These are phyloP conservation scores for Exophiala sideris DNA, from an alignment of 2,329 filamentous ascomycete genomes.

Conservation along the genomic window DNA sequence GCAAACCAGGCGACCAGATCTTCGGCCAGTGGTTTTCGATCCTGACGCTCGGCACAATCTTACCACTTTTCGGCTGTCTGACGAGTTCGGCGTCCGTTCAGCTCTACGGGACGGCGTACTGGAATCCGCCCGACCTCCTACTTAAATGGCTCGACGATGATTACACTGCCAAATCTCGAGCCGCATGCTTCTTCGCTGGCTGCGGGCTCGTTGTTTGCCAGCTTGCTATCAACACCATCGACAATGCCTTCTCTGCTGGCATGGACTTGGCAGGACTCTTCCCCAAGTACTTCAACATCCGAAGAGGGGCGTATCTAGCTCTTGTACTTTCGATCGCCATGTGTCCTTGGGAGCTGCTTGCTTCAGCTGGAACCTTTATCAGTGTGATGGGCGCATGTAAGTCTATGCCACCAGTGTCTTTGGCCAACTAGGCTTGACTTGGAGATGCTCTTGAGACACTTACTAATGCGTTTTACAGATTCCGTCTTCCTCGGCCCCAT, in stretches of 20 bases:
- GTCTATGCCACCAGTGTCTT: background rate
- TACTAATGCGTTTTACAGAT: slow-evolving; percentile 28
- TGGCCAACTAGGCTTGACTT: background rate
- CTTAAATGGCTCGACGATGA: slow-evolving; percentile 38
- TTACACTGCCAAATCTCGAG: slow-evolving; percentile 36
- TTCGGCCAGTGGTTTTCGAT: slow-evolving; percentile 41
- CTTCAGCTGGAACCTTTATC: slow-evolving; percentile 46
- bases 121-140: slow-evolving; percentile 44
- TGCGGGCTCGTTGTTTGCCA: slow-evolving; percentile 45
- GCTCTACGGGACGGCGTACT: slow-evolving; percentile 37
- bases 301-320: slow-evolving; percentile 48
- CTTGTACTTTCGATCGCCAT: slow-evolving; percentile 44
- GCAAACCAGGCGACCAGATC: slow-evolving; percentile 40
- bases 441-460: no score
- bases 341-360: slow-evolving; percentile 53
- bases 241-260: slow-evolving; percentile 50
- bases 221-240: slow-evolving; percentile 45
- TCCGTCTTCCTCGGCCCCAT: slow-evolving; percentile 46
- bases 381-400: slow-evolving; percentile 39
- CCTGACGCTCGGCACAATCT: slow-evolving; percentile 38
- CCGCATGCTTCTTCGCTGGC: slow-evolving; percentile 47
- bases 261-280: slow-evolving; percentile 55
- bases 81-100: slow-evolving; percentile 33
- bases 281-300: slow-evolving; percentile 55
- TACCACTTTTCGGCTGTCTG: slow-evolving; percentile 40